phyloP scores from a whole-genome alignment of 1,284 basidiomycete genomes.

The Sphaerobolus stellatus region DNA sequence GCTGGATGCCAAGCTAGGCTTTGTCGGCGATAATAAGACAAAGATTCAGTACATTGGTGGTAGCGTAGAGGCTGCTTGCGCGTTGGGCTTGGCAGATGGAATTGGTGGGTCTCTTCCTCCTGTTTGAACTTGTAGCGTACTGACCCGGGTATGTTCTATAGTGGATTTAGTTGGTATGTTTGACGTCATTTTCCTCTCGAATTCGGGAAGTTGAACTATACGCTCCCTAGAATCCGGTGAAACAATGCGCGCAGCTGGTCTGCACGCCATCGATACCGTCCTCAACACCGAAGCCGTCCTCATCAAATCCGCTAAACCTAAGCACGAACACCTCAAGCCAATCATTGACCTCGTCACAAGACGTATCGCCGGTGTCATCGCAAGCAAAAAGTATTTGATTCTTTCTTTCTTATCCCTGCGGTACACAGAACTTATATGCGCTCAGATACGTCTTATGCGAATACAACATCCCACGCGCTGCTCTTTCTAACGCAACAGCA shows the following conservation, averaged over 20 bases:
- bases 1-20: conserved; percentile 62
- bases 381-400: conserved; percentile 70
- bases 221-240: conserved; percentile 85
- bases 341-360: conserved; percentile 82
- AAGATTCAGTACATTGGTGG: conserved; percentile 95
- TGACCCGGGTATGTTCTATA: conserved; percentile 28
- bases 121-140: conserved; percentile 14
- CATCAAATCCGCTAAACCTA: conserved; percentile 76
- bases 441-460: conserved; percentile 67
- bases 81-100: conserved; percentile 94
- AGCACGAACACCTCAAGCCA: conserved; percentile 64
- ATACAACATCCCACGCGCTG: conserved; percentile 81
- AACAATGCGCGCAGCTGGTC: conserved; percentile 97
- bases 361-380: conserved; percentile 91
- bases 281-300: conserved; percentile 91
- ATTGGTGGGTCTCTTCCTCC: conserved; percentile 64
- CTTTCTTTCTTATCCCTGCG: neutral
- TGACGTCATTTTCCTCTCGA: neutral
- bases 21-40: conserved; percentile 56
- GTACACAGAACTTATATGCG: neutral
- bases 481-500: conserved; percentile 60
- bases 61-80: conserved; percentile 97
- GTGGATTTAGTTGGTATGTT: conserved; percentile 88
- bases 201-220: neutral
- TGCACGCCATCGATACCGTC: conserved; percentile 90